Percentiles rank a stretch among this genome's conserved stretches.
Conservation (phyloP, 2,329 filamentous ascomycete species). For the Penicillium sp. region DNA sequence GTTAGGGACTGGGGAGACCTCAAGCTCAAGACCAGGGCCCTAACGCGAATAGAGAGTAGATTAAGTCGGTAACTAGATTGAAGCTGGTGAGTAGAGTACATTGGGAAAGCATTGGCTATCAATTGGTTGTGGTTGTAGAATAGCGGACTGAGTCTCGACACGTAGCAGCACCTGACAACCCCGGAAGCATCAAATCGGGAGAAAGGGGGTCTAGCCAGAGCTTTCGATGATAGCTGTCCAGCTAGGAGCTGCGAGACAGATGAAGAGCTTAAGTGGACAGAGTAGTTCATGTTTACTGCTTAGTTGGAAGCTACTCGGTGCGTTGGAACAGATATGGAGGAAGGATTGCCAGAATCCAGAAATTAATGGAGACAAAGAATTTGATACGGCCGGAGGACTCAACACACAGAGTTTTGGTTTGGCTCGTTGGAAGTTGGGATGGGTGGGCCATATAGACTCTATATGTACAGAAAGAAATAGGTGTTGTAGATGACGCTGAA, state of each 20-base stretch:
- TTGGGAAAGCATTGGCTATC: slow-evolving; percentile 6
- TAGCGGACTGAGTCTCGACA: slow-evolving; percentile 8
- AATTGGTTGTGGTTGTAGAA: slow-evolving; percentile 11
- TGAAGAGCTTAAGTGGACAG: not conserved
- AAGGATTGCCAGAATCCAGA: slow-evolving; percentile 1
- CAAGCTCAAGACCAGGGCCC: not conserved
- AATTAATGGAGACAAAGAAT: slow-evolving; percentile 2
- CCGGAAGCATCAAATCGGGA: slow-evolving; percentile 3
- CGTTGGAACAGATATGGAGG: not conserved
- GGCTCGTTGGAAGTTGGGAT: slow-evolving; percentile 30
- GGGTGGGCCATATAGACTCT: slow-evolving; percentile 31
- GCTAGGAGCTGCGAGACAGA: not conserved
- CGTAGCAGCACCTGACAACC: slow-evolving; percentile 3
- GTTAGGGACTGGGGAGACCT: slow-evolving; percentile 9
- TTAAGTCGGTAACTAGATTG: not conserved
- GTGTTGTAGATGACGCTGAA: slow-evolving; percentile 33
- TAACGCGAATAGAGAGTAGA: not conserved
- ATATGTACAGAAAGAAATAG: slow-evolving; percentile 32
- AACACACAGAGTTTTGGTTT: slow-evolving; percentile 33
- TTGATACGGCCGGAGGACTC: slow-evolving; percentile 24
- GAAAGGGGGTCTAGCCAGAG: slow-evolving; percentile 1
- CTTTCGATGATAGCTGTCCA: not conserved
- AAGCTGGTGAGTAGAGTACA: not conserved
- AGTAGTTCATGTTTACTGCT: not conserved
- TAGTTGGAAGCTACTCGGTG: not conserved